Conservation (phyloP, 2,329 filamentous ascomycete species). For the Botrytis paeoniae region DNA sequence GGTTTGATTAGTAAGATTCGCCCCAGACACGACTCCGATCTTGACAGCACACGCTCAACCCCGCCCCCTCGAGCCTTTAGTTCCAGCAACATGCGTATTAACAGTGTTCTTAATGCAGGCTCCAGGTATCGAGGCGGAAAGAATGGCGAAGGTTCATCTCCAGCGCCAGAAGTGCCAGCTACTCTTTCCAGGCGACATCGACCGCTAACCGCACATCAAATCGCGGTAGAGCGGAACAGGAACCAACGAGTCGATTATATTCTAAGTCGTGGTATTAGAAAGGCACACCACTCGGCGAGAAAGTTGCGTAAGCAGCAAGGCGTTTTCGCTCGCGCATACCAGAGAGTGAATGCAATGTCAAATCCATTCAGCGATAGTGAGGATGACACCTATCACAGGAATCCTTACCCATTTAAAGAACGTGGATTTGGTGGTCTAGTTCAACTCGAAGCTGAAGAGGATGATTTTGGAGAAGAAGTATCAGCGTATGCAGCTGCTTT, state of each 20-base stretch:
- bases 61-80: conserved; percentile 44
- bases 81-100: conserved; percentile 38
- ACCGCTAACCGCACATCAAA: conserved; percentile 76
- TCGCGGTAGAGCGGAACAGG: conserved; percentile 75
- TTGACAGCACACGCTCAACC: conserved; percentile 52
- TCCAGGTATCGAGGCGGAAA: conserved; percentile 49
- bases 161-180: conserved; percentile 49
- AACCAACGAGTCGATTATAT: conserved; percentile 79
- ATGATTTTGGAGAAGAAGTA: conserved; percentile 76
- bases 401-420: conserved; percentile 47
- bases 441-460: conserved; percentile 58
- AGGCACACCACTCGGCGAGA: conserved; percentile 61
- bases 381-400: conserved; percentile 48
- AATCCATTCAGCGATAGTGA: conserved; percentile 63
- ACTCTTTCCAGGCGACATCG: conserved; percentile 57
- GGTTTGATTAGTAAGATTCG: conserved; percentile 61
- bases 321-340: conserved; percentile 63
- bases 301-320: conserved; percentile 63
- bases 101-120: conserved; percentile 30
- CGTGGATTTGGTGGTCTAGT: conserved; percentile 62
- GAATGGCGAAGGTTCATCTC: conserved; percentile 59
- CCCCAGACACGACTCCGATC: conserved; percentile 58
- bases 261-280: conserved; percentile 69
- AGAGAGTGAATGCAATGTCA: conserved; percentile 55
- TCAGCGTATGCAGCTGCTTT: conserved; percentile 64